Conservation (phyloP, 2,329 filamentous ascomycete genomes). For the Aspergillus persii region DNA sequence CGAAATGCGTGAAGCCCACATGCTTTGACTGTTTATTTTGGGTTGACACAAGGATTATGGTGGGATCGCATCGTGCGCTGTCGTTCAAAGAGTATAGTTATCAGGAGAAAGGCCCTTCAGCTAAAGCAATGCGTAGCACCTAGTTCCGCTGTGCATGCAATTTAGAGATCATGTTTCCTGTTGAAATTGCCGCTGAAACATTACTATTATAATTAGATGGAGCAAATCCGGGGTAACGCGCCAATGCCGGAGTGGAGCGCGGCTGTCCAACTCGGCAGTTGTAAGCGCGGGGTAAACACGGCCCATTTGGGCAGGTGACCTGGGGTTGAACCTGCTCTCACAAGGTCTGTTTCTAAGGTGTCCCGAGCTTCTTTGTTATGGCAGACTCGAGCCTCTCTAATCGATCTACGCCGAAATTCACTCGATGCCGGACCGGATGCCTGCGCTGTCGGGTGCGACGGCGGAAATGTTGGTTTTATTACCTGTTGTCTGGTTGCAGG, state of each 20-base stretch:
- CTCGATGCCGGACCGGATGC: conserved; percentile 44
- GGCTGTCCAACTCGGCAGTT: neutral
- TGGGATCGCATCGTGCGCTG: too few species aligned
- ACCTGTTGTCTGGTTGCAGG: neutral
- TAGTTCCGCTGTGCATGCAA: too few species aligned
- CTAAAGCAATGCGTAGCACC: too few species aligned
- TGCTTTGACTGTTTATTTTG: too few species aligned
- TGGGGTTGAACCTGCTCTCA: neutral
- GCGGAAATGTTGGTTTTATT: conserved; percentile 46
- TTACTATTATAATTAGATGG: too few species aligned
- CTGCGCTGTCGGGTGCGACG: conserved; percentile 50
- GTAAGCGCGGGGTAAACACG: neutral
- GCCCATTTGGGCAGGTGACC: neutral
- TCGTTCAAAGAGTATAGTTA: too few species aligned
- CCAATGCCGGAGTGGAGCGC: neutral
- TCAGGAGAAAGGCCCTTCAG: too few species aligned
- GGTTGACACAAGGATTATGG: too few species aligned
- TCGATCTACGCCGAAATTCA: conserved; percentile 12
- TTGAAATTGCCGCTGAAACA: too few species aligned
- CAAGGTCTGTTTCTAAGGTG: neutral
- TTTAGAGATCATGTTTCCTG: too few species aligned
- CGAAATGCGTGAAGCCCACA: too few species aligned
- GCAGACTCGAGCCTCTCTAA: neutral
- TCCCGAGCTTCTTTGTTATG: neutral
- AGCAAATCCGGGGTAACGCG: neutral